These are phyloP conservation scores for Diplocarpon mali DNA, from an alignment of 2,329 filamentous ascomycete genomes.

Conservation along the genomic window DNA sequence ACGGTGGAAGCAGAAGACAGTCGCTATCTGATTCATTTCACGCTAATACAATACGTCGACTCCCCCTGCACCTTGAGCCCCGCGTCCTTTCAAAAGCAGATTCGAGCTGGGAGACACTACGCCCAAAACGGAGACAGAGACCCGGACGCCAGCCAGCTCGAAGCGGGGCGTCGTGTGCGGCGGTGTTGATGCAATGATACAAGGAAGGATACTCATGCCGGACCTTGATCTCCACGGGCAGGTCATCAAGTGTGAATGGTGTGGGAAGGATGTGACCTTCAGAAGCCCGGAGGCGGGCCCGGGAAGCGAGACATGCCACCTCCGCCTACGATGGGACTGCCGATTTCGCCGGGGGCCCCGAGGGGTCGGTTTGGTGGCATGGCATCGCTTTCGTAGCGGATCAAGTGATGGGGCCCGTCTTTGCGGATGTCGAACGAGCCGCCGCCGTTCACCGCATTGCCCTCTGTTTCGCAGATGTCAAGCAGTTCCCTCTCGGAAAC, in stretches of 20 bases:
- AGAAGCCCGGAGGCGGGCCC: constrained; percentile 22
- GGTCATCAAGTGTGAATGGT: constrained; percentile 1
- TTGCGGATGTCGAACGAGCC: constrained; percentile 60
- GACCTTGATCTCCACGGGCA: neutral
- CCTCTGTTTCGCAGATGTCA: constrained; percentile 78
- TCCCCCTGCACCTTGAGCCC: neutral
- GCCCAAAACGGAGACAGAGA: neutral
- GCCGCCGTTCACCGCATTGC: constrained; percentile 74
- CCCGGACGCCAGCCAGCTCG: constrained; percentile 1
- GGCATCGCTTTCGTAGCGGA: constrained; percentile 46
- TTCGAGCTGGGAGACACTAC: neutral
- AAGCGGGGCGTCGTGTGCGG: neutral
- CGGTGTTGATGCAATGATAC: constrained; percentile 11
- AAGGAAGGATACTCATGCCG: constrained; percentile 6
- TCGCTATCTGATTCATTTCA: too few relatives aligned
- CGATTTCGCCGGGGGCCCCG: constrained; percentile 56
- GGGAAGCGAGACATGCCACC: constrained; percentile 21
- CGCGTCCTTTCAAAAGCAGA: neutral
- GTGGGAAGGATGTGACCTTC: constrained; percentile 1
- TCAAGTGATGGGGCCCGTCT: constrained; percentile 24
- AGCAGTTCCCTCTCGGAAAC: constrained; percentile 58
- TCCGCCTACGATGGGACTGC: constrained; percentile 47
- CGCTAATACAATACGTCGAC: too few relatives aligned
- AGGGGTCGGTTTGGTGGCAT: constrained; percentile 32
- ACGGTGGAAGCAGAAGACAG: too few relatives aligned